These are phyloP conservation scores for Hygrophoropsis aurantiaca DNA, from an alignment of 768 basidiomycete species.

Conservation along the genomic window DNA sequence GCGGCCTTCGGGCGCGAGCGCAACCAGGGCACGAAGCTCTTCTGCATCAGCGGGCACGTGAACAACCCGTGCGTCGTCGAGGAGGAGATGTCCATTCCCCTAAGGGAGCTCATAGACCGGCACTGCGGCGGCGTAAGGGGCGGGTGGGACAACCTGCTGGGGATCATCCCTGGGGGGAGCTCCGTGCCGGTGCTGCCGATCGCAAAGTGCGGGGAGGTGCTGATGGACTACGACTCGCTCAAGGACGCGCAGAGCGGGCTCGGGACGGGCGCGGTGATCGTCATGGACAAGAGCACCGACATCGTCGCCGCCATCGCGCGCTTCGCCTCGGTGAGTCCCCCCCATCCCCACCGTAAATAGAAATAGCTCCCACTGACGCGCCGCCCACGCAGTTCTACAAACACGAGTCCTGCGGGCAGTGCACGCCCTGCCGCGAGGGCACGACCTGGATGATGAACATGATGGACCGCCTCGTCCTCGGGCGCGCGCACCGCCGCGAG, in stretches of 20 bases:
- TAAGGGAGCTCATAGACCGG: conserved; percentile 92
- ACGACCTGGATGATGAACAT: conserved; percentile 99
- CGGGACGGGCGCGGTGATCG: conserved; percentile 97
- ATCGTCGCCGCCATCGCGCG: conserved; percentile 93
- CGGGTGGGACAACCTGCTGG: conserved; percentile 95
- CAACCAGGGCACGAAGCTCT: conserved; percentile 96
- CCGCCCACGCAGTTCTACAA: conserved; percentile 76
- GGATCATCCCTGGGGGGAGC: conserved; percentile 94
- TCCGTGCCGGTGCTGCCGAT: conserved; percentile 93
- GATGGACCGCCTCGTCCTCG: conserved; percentile 97
- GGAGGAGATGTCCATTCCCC: conserved; percentile 98
- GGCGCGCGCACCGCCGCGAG: conserved; percentile 87
- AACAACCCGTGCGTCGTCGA: conserved; percentile 98
- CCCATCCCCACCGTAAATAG: neutral
- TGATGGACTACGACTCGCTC: conserved; percentile 99
- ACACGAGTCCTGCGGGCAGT: conserved; percentile 98
- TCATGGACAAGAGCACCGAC: conserved; percentile 98
- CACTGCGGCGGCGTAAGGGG: conserved; percentile 94
- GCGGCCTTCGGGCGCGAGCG: conserved; percentile 87
- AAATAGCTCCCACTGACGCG: conserved; percentile 1
- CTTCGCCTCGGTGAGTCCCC: conserved; percentile 63
- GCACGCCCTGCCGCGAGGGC: conserved; percentile 91
- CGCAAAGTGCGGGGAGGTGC: conserved; percentile 77
- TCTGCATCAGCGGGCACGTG: conserved; percentile 95
- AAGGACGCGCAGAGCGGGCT: conserved; percentile 96